These are phyloP conservation scores for Puccinia brachypodii DNA, from an alignment of 1,284 basidiomycete species.

Conservation along the genomic window DNA sequence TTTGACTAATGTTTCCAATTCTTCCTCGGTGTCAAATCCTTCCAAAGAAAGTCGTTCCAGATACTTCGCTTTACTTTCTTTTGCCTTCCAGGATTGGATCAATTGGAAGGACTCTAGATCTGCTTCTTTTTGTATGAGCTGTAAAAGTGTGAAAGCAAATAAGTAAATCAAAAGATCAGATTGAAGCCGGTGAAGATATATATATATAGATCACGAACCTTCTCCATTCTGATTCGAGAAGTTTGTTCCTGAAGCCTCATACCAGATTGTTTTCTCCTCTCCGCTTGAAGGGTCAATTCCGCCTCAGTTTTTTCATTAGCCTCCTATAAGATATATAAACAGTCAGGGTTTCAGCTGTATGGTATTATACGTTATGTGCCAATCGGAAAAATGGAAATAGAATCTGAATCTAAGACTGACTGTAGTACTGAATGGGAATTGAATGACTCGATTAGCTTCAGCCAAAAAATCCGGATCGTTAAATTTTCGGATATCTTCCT, in stretches of 20 bases:
- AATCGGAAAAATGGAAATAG: not conserved
- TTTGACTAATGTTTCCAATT: constrained; percentile 61
- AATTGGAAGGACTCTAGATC: constrained; percentile 72
- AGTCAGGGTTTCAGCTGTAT: not conserved
- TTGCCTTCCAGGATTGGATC: constrained; percentile 67
- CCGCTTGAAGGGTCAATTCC: constrained; percentile 73
- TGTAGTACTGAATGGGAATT: constrained; percentile 76
- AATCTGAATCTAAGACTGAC: constrained; percentile 54
- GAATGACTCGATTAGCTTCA: constrained; percentile 71
- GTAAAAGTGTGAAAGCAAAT: not conserved
- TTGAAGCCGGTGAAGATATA: not conserved
- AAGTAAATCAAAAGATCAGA: not conserved
- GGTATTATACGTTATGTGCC: not conserved
- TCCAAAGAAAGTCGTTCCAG: constrained; percentile 60
- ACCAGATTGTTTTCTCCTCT: constrained; percentile 80
- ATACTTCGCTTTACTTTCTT: constrained; percentile 76
- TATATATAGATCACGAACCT: constrained; percentile 61
- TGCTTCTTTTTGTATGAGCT: constrained; percentile 38
- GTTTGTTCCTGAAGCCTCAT: constrained; percentile 86
- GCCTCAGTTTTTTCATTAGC: constrained; percentile 87
- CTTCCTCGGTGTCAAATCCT: constrained; percentile 71
- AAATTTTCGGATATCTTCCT: constrained; percentile 67
- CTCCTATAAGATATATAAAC: constrained; percentile 57
- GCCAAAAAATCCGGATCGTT: constrained; percentile 67
- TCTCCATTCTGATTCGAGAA: constrained; percentile 80